Percentiles rank a stretch among this genome's conserved stretches.
phyloP scores from a whole-genome alignment of 1,284 basidiomycete genomes.

The Cryptococcus deneoformans region DNA sequence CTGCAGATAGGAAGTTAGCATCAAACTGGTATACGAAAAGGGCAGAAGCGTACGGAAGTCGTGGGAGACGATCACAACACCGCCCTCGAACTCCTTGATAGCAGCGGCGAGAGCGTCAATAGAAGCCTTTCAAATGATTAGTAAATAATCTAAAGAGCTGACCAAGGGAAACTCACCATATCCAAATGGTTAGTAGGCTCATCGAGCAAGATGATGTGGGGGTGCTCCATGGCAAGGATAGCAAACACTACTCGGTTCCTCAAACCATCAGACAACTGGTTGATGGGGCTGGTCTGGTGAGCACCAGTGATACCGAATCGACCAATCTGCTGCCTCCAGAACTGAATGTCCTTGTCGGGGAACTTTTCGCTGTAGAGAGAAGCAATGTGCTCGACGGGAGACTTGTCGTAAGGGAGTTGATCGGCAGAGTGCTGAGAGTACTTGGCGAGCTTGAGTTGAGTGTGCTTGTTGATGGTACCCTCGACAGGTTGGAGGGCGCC shows the following conservation, averaged over 20 bases:
- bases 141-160: not conserved
- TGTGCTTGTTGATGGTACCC: conserved; percentile 85
- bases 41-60: conserved; percentile 68
- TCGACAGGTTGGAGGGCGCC: conserved; percentile 73
- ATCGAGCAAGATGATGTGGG: conserved; percentile 79
- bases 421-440: conserved; percentile 99
- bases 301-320: conserved; percentile 92
- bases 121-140: conserved; percentile 57
- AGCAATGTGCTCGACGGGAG: conserved; percentile 95
- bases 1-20: conserved; percentile 49
- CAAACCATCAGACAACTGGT: conserved; percentile 90
- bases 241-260: conserved; percentile 73
- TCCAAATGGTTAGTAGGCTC: conserved; percentile 59
- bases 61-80: conserved; percentile 96
- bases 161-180: conserved; percentile 31
- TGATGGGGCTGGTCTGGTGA: conserved; percentile 92
- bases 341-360: conserved; percentile 87
- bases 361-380: conserved; percentile 73
- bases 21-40: conserved; percentile 15
- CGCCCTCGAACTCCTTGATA: conserved; percentile 96
- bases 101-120: conserved; percentile 93
- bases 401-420: conserved; percentile 91
- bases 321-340: conserved; percentile 91
- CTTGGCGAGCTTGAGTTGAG: conserved; percentile 88
- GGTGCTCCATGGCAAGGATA: conserved; percentile 79